Evolutionary conservation across 108 stramenopile genomes (phyloP).

Genomic region (Mediolabrus comicus): DNA sequence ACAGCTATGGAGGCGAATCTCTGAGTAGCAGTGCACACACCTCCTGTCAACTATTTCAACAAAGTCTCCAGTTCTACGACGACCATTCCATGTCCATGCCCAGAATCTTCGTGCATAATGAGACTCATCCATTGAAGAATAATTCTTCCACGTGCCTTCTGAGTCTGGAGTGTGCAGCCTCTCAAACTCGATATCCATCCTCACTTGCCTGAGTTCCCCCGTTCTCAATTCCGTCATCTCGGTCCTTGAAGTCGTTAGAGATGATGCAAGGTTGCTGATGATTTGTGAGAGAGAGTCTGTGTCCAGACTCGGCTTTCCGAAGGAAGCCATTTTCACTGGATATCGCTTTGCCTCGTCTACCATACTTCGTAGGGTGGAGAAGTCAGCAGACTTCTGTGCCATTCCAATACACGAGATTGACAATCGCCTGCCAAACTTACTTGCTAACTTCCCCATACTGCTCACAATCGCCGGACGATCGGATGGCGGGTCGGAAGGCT

Average conservation of each 20-base stretch:
- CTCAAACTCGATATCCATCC: conserved; percentile 42
- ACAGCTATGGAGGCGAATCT: not conserved
- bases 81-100: conserved; percentile 7
- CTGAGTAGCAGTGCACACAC: conserved; percentile 23
- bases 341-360: conserved; percentile 39
- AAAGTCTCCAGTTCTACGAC: conserved; percentile 21
- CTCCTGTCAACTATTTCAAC: conserved; percentile 27
- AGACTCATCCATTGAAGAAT: not conserved
- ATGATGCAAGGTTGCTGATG: conserved; percentile 38
- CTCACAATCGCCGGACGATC: conserved; percentile 18
- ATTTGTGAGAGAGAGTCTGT: conserved; percentile 30
- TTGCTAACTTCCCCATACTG: conserved; percentile 26
- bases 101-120: conserved; percentile 4
- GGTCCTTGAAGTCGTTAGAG: conserved; percentile 43
- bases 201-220: conserved; percentile 33
- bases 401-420: conserved; percentile 53
- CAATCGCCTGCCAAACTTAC: conserved; percentile 51
- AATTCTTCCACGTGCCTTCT: conserved; percentile 26
- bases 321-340: conserved; percentile 34
- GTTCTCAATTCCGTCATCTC: conserved; percentile 49
- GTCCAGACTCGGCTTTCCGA: conserved; percentile 43
- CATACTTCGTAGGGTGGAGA: conserved; percentile 50
- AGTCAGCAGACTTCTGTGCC: conserved; percentile 41
- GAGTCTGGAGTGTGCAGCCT: conserved; percentile 34
- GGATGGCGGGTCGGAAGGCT: conserved; percentile 39